These are phyloP conservation scores for Clavariopsis aquatica DNA, from an alignment of 495 filamentous ascomycete species.

Conservation along the genomic window DNA sequence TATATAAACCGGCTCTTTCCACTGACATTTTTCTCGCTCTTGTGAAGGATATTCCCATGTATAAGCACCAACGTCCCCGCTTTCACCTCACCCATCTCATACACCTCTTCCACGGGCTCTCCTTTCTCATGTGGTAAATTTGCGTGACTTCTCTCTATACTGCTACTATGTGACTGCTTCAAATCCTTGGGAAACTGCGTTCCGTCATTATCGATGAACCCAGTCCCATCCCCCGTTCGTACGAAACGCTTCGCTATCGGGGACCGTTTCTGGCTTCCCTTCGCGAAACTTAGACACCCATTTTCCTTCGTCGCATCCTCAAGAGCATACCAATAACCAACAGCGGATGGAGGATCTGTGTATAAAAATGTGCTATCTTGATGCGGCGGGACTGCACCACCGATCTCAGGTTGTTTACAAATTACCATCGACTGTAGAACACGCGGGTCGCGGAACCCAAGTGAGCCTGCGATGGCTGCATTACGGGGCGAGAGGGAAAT, in stretches of 20 bases:
- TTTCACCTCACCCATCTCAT: constrained; percentile 76
- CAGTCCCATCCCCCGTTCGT: constrained; percentile 58
- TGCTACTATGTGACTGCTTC: constrained; percentile 37
- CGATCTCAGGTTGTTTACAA: constrained; percentile 96
- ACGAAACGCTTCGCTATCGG: constrained; percentile 73
- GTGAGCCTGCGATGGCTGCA: constrained; percentile 65
- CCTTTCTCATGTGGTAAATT: constrained; percentile 22
- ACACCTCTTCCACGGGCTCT: constrained; percentile 52
- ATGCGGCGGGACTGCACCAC: constrained; percentile 81
- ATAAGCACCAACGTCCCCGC: constrained; percentile 89
- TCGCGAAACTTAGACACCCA: constrained; percentile 82
- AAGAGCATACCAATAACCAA: constrained; percentile 94
- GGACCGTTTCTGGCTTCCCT: constrained; percentile 71
- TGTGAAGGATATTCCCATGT: constrained; percentile 94
- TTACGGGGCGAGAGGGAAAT: constrained; percentile 59
- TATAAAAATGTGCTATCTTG: constrained; percentile 93
- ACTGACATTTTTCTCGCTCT: constrained; percentile 90
- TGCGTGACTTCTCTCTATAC: constrained; percentile 11
- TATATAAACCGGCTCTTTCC: constrained; percentile 87
- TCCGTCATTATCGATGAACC: constrained; percentile 56
- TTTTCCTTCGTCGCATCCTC: constrained; percentile 86
- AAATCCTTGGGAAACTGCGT: constrained; percentile 51
- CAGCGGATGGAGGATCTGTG: constrained; percentile 83
- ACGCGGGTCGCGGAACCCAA: constrained; percentile 74
- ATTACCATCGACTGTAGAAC: constrained; percentile 96